Evolutionary conservation across 805 yeast species (phyloP).

Genomic region (Schizosaccharomyces octosporus): DNA sequence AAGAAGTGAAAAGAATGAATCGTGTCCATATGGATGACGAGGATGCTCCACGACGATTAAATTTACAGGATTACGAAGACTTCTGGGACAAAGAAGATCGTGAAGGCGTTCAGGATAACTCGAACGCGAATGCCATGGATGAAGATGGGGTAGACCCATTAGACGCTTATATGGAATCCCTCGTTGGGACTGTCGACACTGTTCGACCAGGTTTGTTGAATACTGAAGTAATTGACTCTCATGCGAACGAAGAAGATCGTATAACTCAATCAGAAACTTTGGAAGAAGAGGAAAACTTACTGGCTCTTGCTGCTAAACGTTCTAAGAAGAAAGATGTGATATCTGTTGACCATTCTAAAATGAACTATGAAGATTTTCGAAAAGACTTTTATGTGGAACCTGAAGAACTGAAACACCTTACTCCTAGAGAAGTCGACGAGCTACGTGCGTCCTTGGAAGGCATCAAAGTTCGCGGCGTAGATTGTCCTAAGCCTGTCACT

Average conservation of each 20-base stretch:
- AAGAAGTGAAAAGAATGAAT: background rate
- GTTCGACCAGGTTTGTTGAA: conserved; percentile 1
- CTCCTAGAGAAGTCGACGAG: conserved; percentile 30
- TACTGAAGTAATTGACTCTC: conserved; percentile 5
- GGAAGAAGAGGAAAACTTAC: conserved; percentile 12
- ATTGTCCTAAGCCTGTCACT: conserved; percentile 37
- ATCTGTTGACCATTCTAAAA: conserved; percentile 21
- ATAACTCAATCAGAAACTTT: conserved; percentile 12
- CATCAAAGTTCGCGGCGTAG: conserved; percentile 37
- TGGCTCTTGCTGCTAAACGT: conserved; percentile 13
- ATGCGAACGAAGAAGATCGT: conserved; percentile 10
- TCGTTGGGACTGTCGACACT: conserved; percentile 4
- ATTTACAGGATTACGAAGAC: conserved; percentile 15
- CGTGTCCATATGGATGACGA: background rate
- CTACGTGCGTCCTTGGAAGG: conserved; percentile 33
- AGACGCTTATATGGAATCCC: conserved; percentile 21
- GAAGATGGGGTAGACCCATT: conserved; percentile 20
- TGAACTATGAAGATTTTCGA: conserved; percentile 28
- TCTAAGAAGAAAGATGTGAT: conserved; percentile 28
- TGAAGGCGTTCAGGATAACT: conserved; percentile 10
- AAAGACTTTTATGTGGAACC: conserved; percentile 42
- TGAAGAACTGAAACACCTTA: conserved; percentile 23
- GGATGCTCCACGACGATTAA: conserved; percentile 12
- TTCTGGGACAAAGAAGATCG: conserved; percentile 13
- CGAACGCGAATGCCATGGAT: conserved; percentile 7